Percentiles rank a stretch among this genome's conserved stretches.
phyloP scores from a whole-genome alignment of 2,329 filamentous ascomycete genomes.

The Claviceps africana region DNA sequence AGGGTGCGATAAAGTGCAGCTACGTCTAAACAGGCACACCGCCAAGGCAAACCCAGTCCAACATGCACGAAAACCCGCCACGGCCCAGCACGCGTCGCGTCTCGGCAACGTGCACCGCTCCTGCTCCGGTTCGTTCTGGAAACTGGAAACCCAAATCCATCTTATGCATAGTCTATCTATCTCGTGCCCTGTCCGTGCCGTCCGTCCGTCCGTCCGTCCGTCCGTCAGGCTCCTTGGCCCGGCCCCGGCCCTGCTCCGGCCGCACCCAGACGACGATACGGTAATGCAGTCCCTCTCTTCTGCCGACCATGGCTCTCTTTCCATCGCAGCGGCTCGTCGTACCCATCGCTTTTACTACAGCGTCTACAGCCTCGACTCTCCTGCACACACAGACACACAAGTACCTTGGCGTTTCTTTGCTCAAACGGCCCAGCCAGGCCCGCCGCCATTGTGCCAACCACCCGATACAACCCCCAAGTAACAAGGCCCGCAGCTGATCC shows the following conservation, averaged over 20 bases:
- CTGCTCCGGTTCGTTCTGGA: no score
- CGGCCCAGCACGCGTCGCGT: no score
- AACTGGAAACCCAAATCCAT: background rate
- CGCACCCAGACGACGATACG: no score
- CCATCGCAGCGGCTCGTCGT: background rate
- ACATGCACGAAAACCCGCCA: no score
- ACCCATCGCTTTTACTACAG: background rate
- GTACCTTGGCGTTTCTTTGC: background rate
- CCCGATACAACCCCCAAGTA: background rate
- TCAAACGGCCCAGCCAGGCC: background rate
- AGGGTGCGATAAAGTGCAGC: no score
- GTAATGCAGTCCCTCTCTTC: background rate
- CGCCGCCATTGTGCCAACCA: background rate
- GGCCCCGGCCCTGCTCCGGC: background rate
- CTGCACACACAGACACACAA: background rate
- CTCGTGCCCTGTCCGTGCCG: background rate
- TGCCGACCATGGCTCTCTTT: background rate
- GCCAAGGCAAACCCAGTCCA: no score
- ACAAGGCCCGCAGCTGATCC: background rate
- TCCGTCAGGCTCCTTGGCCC: background rate
- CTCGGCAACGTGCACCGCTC: background rate
- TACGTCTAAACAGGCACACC: no score
- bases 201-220: no score
- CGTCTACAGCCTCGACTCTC: background rate
- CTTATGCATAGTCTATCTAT: conserved; percentile 12